Evolutionary conservation across 73 alveolate genomes (phyloP), one percentile per base, ranked within the genome.

Genomic region (Symbiodinium natans): DNA sequence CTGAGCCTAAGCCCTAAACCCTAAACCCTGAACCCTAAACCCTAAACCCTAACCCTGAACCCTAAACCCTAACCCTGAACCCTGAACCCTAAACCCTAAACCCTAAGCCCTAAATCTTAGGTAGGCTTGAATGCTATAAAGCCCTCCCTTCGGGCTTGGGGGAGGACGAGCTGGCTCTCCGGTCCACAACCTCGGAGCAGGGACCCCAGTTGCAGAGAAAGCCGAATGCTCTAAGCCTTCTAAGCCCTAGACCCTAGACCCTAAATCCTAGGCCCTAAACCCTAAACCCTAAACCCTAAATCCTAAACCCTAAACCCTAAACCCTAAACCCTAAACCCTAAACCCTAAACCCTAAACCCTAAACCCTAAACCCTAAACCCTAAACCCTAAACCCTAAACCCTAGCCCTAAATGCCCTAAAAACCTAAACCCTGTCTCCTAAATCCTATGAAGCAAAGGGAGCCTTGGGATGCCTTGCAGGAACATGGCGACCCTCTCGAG

Each of bases 401-500:
- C n/a, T n/a, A n/a, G n/a, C n/a, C n/a, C n/a, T n/a, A n/a, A n/a
- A n/a, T n/a, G n/a, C n/a, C n/a, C n/a, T n/a, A n/a, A n/a, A n/a
- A n/a, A n/a, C n/a, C n/a, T n/a, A n/a, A n/a, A n/a, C n/a, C n/a
- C n/a, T n/a, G n/a, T n/a, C n/a, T n/a, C n/a, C n/a, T n/a, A n/a
- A n/a, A n/a, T n/a, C n/a, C n/a, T n/a, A 11, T 43, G 56, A 43
- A 43, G 11, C 6, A 43, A 43, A 43, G 19, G 19, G 56, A 43
- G 19, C 10, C 13, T 5, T 25, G 63, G 17, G 19, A 52, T 21
- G 13, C 68, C 0, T 27, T 52, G 68, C 42, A 87, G 95, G 95
- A 85, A 87, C 38, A 54, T 82, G 86, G 95, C 95, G 41, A 87
- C 95, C 15, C 75, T 87, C 85, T 87, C 95, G 36, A 87, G 95